These are phyloP conservation scores for Sungouiozyma intestinalis DNA, from an alignment of 805 yeast species.

Conservation along the genomic window DNA sequence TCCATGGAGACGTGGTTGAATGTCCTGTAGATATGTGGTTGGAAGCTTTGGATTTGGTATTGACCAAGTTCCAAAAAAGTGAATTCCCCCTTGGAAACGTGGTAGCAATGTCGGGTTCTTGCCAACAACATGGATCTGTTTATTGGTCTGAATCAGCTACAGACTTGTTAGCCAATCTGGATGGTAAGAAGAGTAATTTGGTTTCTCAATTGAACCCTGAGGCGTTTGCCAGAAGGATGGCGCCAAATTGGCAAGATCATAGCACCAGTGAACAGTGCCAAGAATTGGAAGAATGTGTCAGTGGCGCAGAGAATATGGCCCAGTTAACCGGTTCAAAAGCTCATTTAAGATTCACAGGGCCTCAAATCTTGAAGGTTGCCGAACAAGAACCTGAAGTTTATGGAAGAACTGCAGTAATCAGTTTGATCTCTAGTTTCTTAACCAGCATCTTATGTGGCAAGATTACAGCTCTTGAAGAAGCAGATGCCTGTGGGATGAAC, in stretches of 20 bases:
- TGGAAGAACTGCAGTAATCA: constrained; percentile 46
- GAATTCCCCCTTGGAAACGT: constrained; percentile 51
- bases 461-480: constrained; percentile 58
- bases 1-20: constrained; percentile 44
- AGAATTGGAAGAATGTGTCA: constrained; percentile 48
- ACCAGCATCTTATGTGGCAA: constrained; percentile 61
- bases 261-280: constrained; percentile 64
- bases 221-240: constrained; percentile 51
- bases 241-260: constrained; percentile 96
- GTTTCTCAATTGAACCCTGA: constrained; percentile 36
- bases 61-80: constrained; percentile 40
- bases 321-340: constrained; percentile 74
- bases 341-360: constrained; percentile 82
- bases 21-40: constrained; percentile 90
- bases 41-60: constrained; percentile 62
- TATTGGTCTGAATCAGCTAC: constrained; percentile 54
- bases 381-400: constrained; percentile 43
- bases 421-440: constrained; percentile 72
- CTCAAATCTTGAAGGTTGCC: constrained; percentile 72
- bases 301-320: constrained; percentile 52
- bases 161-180: constrained; percentile 31
- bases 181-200: constrained; percentile 27
- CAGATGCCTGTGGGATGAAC: constrained; percentile 93
- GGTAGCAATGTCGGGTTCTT: constrained; percentile 67
- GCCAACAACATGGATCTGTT: constrained; percentile 90